Evolutionary conservation across 208 protist species (phyloP), one percentile per base, ranked within the genome.

Genomic region (Crithidia expoeki): DNA sequence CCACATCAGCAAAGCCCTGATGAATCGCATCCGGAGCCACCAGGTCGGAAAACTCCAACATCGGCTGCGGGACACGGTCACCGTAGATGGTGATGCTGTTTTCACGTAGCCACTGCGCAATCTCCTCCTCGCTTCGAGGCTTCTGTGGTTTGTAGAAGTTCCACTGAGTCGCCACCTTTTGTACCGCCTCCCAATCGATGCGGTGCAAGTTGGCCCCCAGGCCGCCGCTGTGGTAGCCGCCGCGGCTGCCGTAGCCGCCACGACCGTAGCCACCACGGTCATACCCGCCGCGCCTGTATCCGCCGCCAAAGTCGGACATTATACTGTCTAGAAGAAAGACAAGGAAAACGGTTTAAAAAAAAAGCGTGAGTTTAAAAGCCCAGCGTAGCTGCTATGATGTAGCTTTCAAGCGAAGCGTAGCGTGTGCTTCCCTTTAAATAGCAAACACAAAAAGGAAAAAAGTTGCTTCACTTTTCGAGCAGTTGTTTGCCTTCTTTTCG

Each of bases 91-190:
- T 90, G 66, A 95, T 89, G 68, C 79, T 72, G 74, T 92, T 80
- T 59, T 90, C 85, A n/a, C 68, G 69, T 62, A 92, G 68, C 86
- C 86, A 95, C 65, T 61, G 30, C 42, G 68, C 85, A 47, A 93
- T 89, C 74, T 92, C 89, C 63, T 72, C 86, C 74, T 92, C 89
- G 32, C 68, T 82, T 73, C 86, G 84, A 49, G 80, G 68, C 60
- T 84, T 72, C 76, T 93, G 84, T 3, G 89, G 89, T 66, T 95
- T 92, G 80, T 92, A 92, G 62, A 88, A 92, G 78, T 92, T 90
- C 86, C 86, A 92, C 80, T 94, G 77, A 47, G 80, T 84, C 34
- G 83, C 75, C 38, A 92, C 86, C 65, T 88, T 80, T 72, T 92
- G 74, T 23, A 90, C 89, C 2, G 83, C 69, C 27, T 83, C 74